Percentiles rank a stretch among this genome's conserved stretches.
Evolutionary conservation across 768 basidiomycete genomes (phyloP).

Genomic region (Albatrellus ellisii): DNA sequence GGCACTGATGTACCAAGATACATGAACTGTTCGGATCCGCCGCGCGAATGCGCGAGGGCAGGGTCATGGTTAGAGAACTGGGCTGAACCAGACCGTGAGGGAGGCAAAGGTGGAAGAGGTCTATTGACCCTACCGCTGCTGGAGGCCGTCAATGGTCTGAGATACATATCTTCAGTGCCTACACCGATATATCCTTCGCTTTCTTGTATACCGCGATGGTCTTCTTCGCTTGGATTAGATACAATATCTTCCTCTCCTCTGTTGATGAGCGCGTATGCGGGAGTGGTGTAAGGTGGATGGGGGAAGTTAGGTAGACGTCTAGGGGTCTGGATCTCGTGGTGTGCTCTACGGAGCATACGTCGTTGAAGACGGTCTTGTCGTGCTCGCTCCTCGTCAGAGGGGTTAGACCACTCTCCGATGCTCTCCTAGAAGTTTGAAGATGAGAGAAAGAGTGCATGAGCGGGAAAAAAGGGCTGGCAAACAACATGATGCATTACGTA

Average conservation of each 20-base stretch:
- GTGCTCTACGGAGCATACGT: slow-evolving; percentile 35
- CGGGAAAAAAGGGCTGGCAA: slow-evolving; percentile 8
- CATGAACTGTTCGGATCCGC: slow-evolving; percentile 26
- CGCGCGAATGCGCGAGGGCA: slow-evolving; percentile 50
- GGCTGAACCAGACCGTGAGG: slow-evolving; percentile 31
- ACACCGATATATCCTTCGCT: background rate
- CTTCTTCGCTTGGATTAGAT: slow-evolving; percentile 83
- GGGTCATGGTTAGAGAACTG: slow-evolving; percentile 51
- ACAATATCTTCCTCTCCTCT: slow-evolving; percentile 49
- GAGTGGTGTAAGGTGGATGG: slow-evolving; percentile 46
- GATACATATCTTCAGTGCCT: background rate
- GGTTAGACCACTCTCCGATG: slow-evolving; percentile 83
- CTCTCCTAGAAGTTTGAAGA: slow-evolving; percentile 41
- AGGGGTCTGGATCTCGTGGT: slow-evolving; percentile 44
- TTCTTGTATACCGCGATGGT: slow-evolving; percentile 10
- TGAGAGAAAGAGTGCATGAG: background rate
- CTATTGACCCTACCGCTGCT: background rate
- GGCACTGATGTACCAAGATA: slow-evolving; percentile 12
- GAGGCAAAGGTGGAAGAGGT: background rate
- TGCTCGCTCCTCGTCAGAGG: slow-evolving; percentile 80
- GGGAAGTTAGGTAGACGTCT: slow-evolving; percentile 73
- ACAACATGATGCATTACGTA: slow-evolving; percentile 20
- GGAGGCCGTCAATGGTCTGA: background rate
- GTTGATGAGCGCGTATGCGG: slow-evolving; percentile 24
- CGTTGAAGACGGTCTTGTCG: slow-evolving; percentile 53